Evolutionary conservation across 169 alveolate species (phyloP).

Genomic region (Plasmodium sp.): DNA sequence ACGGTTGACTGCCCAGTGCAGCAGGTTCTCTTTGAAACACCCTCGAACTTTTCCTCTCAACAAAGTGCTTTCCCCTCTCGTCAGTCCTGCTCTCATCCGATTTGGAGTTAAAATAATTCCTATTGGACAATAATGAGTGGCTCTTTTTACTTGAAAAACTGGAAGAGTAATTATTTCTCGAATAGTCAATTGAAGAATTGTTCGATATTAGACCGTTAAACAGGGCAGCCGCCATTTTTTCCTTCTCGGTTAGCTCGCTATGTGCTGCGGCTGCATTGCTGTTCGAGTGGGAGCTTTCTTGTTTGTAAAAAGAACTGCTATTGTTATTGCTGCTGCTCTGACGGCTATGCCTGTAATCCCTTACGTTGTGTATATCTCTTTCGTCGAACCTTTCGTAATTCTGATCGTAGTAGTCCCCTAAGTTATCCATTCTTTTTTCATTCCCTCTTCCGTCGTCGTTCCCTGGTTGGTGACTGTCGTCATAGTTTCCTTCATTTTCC

Average conservation of each 20-base stretch:
- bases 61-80: background rate
- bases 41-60: background rate
- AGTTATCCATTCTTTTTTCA: conserved; percentile 40
- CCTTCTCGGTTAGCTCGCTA: conserved; percentile 57
- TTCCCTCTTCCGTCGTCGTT: conserved; percentile 14
- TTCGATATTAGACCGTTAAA: conserved; percentile 70
- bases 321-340: background rate
- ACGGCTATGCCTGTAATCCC: background rate
- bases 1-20: background rate
- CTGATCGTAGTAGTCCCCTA: conserved; percentile 4
- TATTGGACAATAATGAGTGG: conserved; percentile 11
- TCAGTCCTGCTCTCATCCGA: background rate
- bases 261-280: background rate
- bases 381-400: conserved; percentile 52
- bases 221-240: conserved; percentile 77
- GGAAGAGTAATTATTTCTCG: conserved; percentile 39
- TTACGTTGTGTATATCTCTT: background rate
- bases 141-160: conserved; percentile 32
- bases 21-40: background rate
- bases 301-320: conserved; percentile 1
- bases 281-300: background rate
- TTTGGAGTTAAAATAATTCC: conserved; percentile 28
- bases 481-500: background rate
- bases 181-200: conserved; percentile 7
- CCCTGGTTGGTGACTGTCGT: background rate